Evolutionary conservation across 2,329 filamentous ascomycete genomes (phyloP).

Genomic region (Pestalotiopsis sp.): DNA sequence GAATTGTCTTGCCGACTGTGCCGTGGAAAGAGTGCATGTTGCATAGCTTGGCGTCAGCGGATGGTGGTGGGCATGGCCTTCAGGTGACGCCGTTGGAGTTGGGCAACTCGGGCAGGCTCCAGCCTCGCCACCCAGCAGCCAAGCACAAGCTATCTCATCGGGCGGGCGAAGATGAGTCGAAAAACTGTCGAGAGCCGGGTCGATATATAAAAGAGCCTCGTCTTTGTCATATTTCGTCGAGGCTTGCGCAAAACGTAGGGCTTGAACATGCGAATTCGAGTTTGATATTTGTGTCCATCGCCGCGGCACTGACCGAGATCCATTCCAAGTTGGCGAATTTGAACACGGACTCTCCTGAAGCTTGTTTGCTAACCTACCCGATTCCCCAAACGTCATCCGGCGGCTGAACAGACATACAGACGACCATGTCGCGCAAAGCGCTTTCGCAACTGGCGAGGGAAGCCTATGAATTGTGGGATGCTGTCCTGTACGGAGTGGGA

Average conservation of each 20-base stretch:
- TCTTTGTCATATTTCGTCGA: not conserved
- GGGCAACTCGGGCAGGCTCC: not conserved
- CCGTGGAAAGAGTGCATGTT: not conserved
- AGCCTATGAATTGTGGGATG: slow-evolving; percentile 16
- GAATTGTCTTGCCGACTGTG: not conserved
- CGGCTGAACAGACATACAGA: not conserved
- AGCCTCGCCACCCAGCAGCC: not conserved
- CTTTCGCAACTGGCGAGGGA: slow-evolving; percentile 9
- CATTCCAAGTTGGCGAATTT: not conserved
- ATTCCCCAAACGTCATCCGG: not conserved
- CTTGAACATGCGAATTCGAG: not conserved
- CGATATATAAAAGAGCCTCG: not conserved
- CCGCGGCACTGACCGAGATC: not conserved
- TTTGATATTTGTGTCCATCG: not conserved
- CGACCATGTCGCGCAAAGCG: slow-evolving; percentile 1
- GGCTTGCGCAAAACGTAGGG: not conserved
- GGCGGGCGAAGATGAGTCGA: not conserved
- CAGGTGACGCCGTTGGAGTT: not conserved
- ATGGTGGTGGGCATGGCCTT: not conserved
- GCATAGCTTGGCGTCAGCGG: not conserved
- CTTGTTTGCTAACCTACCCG: not conserved
- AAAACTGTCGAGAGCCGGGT: not conserved
- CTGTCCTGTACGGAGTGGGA: slow-evolving; percentile 12
- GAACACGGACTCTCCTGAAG: not conserved
- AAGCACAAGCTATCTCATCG: not conserved